A percentile compares a stretch with the other conserved stretches of the same genome.
phyloP scores from a whole-genome alignment of 2,329 filamentous ascomycete genomes.

The Penicillium sp. region DNA sequence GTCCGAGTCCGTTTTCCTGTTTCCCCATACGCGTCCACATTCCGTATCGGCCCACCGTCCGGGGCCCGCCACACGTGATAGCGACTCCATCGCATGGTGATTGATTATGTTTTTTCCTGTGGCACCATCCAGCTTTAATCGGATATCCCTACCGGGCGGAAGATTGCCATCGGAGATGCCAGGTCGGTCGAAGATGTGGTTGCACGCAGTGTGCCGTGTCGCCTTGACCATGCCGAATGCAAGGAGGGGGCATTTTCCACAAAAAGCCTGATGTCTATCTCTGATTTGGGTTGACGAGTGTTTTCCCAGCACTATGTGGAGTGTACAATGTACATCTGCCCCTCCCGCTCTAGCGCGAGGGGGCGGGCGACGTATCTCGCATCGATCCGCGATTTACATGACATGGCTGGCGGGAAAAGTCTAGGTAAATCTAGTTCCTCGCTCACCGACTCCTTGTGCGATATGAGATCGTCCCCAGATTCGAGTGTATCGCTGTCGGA shows the following conservation, averaged over 20 bases:
- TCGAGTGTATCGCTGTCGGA: constrained; percentile 1
- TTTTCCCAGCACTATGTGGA: background rate
- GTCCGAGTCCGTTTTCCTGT: no score
- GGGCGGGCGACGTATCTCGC: background rate
- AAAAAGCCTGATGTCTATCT: background rate
- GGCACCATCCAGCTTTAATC: constrained; percentile 8
- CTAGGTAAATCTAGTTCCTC: background rate
- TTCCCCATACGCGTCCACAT: constrained; percentile 17
- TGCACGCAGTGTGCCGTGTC: constrained; percentile 5
- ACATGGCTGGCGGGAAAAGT: background rate
- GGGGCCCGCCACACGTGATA: constrained; percentile 6
- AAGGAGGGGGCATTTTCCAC: constrained; percentile 2
- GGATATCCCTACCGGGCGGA: background rate
- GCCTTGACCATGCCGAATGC: constrained; percentile 2
- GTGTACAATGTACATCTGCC: background rate
- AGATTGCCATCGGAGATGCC: constrained; percentile 7
- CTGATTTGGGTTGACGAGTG: background rate
- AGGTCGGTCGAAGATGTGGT: constrained; percentile 8
- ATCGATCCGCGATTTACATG: constrained; percentile 12
- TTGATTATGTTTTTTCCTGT: background rate
- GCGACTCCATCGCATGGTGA: constrained; percentile 7
- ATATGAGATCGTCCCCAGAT: constrained; percentile 11
- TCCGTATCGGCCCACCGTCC: constrained; percentile 18
- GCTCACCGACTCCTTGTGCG: constrained; percentile 14
- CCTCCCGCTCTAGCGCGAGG: background rate